These are phyloP conservation scores for Tulasnella sp. DNA, from an alignment of 768 basidiomycete species.

Conservation along the genomic window DNA sequence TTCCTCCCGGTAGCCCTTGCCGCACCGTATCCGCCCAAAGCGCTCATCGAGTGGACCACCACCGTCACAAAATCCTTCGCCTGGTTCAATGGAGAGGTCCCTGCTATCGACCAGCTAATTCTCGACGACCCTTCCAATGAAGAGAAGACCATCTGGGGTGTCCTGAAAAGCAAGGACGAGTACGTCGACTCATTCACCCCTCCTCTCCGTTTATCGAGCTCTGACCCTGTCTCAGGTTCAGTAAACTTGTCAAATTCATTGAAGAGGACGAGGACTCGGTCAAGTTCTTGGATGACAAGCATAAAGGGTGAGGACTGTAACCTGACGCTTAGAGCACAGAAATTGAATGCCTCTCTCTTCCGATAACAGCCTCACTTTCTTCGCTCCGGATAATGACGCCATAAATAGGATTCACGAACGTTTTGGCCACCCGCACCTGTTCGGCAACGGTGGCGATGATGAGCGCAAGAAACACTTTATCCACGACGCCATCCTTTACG, in stretches of 20 bases:
- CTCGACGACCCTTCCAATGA: background rate
- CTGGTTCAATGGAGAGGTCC: background rate
- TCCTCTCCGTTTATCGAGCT: background rate
- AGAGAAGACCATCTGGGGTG: background rate
- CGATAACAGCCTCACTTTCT: slow-evolving; percentile 10
- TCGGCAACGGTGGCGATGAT: slow-evolving; percentile 6
- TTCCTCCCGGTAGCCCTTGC: background rate
- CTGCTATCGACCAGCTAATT: background rate
- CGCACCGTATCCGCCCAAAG: background rate
- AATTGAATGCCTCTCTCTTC: background rate
- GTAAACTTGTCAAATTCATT: slow-evolving; percentile 15
- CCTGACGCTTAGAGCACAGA: background rate
- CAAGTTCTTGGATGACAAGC: slow-evolving; percentile 13
- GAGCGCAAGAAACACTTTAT: background rate
- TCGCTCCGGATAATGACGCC: slow-evolving; percentile 16
- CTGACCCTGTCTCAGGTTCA: background rate
- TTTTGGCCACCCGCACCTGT: background rate
- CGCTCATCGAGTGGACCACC: background rate
- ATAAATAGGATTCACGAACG: background rate
- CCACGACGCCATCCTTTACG: slow-evolving; percentile 7
- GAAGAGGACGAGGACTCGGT: background rate
- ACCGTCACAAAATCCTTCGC: background rate
- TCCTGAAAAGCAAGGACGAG: slow-evolving; percentile 4
- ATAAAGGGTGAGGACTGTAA: background rate
- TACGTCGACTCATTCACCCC: background rate